Percentiles rank a stretch among this genome's conserved stretches.
These are phyloP conservation scores for Ceratocystiopsis sp. DNA, from an alignment of 2,329 filamentous ascomycete genomes.

Conservation along the genomic window DNA sequence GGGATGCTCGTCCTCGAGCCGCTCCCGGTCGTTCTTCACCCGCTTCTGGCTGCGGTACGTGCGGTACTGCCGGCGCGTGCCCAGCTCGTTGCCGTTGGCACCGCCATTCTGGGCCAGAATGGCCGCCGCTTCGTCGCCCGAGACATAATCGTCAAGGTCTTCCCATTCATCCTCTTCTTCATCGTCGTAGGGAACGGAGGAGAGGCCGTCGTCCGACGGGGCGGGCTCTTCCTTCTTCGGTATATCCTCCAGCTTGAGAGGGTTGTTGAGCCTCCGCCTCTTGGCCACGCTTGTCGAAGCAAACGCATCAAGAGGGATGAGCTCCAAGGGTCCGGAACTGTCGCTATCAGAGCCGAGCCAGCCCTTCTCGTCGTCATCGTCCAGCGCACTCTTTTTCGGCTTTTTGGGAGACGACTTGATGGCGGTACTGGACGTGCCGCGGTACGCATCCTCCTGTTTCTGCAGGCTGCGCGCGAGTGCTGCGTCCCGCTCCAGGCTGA, in stretches of 20 bases:
- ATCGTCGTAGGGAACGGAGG: no score
- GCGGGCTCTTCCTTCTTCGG: no score
- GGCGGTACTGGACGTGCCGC: background rate
- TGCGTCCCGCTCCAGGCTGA: conserved; percentile 19
- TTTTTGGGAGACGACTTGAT: background rate
- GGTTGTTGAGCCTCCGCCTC: no score
- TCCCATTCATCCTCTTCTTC: no score
- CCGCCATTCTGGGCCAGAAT: background rate
- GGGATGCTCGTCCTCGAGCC: conserved; percentile 62
- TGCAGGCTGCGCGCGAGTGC: conserved; percentile 40
- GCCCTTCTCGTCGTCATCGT: no score
- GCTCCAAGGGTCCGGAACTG: no score
- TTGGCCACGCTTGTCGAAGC: no score
- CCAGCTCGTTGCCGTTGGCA: background rate
- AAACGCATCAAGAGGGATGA: no score
- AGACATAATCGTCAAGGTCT: background rate
- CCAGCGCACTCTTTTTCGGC: no score
- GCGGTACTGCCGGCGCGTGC: conserved; percentile 18
- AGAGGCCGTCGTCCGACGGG: no score
- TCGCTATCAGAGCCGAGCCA: no score
- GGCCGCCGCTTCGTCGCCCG: background rate
- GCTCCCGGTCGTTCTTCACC: conserved; percentile 35
- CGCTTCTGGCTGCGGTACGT: conserved; percentile 13
- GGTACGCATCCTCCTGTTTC: conserved; percentile 20
- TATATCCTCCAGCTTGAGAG: no score